Percentiles rank a stretch among this genome's conserved stretches.
phyloP scores from a whole-genome alignment of 352 stramenopile species.

The Phytophthora cryptogea region DNA sequence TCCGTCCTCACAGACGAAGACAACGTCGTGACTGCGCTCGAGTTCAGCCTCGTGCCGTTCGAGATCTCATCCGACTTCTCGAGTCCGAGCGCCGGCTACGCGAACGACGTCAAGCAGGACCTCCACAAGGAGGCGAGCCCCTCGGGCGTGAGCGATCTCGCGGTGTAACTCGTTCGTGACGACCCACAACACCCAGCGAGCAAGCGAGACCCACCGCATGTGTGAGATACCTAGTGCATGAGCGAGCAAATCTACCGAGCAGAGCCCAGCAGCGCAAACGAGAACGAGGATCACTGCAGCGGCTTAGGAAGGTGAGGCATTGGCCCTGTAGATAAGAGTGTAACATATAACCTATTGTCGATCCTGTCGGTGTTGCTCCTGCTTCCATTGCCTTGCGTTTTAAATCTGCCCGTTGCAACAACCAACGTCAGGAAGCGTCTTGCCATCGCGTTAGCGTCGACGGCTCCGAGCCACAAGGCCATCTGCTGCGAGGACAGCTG shows the following conservation, averaged over 20 bases:
- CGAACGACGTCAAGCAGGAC: conserved; percentile 34
- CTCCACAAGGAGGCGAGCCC: conserved; percentile 59
- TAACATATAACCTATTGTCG: conserved; percentile 68
- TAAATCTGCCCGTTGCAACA: too few relatives aligned
- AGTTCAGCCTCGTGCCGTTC: conserved; percentile 71
- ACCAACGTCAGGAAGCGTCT: conserved; percentile 1
- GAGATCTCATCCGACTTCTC: conserved; percentile 53
- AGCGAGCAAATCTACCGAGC: conserved; percentile 21
- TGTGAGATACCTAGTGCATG: conserved; percentile 27
- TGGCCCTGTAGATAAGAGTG: conserved; percentile 42
- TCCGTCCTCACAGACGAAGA: conserved; percentile 65
- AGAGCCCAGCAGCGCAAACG: conserved; percentile 18
- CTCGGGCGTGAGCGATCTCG: conserved; percentile 54
- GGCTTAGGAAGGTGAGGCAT: conserved; percentile 23
- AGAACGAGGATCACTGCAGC: conserved; percentile 19
- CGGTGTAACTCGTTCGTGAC: conserved; percentile 35
- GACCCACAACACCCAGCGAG: neutral
- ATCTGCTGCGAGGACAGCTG: conserved; percentile 38
- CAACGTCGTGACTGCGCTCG: conserved; percentile 49
- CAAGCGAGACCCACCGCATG: conserved; percentile 11
- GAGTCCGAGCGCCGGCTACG: conserved; percentile 20
- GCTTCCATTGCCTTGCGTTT: conserved; percentile 10
- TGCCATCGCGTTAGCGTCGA: conserved; percentile 34
- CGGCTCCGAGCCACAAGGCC: conserved; percentile 15
- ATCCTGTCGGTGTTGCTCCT: conserved; percentile 10